A percentile compares a stretch with the other conserved stretches of the same genome.
These are phyloP conservation scores for Protomyces inouyei DNA, from an alignment of 1,139 yeast genomes.

Conservation along the genomic window DNA sequence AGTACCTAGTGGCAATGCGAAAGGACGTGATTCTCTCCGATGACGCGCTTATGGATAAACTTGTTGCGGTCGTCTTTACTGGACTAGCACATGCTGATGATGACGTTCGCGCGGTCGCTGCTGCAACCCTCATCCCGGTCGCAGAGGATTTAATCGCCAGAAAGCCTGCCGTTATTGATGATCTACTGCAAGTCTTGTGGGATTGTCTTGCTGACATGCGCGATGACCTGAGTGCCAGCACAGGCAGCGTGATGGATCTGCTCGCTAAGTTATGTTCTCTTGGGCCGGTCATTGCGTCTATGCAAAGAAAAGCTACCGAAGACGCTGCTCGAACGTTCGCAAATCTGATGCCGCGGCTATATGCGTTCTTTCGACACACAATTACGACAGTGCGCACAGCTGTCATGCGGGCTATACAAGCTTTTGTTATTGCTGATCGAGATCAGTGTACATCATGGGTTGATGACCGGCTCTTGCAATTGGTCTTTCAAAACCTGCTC, in stretches of 20 bases:
- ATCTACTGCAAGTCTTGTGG: conserved; percentile 77
- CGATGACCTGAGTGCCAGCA: conserved; percentile 90
- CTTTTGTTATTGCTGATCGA: conserved; percentile 68
- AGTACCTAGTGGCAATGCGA: conserved; percentile 87
- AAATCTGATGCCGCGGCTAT: conserved; percentile 78
- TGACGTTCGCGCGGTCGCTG: conserved; percentile 96
- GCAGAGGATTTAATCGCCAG: conserved; percentile 74
- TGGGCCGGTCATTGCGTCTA: conserved; percentile 65
- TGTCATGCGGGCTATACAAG: conserved; percentile 71
- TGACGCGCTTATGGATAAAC: conserved; percentile 59
- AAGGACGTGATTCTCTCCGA: conserved; percentile 64
- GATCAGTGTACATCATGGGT: conserved; percentile 63
- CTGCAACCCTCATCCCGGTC: conserved; percentile 85
- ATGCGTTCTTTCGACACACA: conserved; percentile 90
- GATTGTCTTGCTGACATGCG: conserved; percentile 73
- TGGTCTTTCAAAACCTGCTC: conserved; percentile 77
- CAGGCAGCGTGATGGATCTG: conserved; percentile 93
- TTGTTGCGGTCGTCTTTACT: conserved; percentile 78
- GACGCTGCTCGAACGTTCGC: conserved; percentile 52
- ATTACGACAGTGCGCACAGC: conserved; percentile 88
- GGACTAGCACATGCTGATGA: conserved; percentile 79
- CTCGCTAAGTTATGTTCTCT: conserved; percentile 83
- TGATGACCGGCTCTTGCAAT: conserved; percentile 62
- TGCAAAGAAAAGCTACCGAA: conserved; percentile 55
- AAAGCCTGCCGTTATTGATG: conserved; percentile 56